A percentile compares a stretch with the other conserved stretches of the same genome.
Evolutionary conservation across 768 basidiomycete genomes (phyloP).

Genomic region (Auriculariales sp.): DNA sequence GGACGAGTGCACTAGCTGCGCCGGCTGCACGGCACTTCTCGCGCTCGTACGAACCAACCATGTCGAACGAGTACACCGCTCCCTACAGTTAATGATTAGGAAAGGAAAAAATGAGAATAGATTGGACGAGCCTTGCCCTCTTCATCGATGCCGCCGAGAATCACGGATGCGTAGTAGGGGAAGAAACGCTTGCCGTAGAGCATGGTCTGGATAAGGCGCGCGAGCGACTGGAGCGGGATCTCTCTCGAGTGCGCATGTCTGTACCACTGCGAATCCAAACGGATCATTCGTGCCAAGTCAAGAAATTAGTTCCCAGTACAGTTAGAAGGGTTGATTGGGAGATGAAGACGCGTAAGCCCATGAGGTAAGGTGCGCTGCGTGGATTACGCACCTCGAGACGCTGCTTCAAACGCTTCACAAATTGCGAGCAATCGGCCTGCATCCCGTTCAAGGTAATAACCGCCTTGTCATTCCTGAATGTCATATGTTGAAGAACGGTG

Average conservation of each 20-base stretch:
- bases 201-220: constrained; percentile 97
- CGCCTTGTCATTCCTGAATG: constrained; percentile 71
- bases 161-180: constrained; percentile 96
- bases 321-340: background rate
- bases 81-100: constrained; percentile 22
- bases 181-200: constrained; percentile 93
- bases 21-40: constrained; percentile 95
- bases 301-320: no score
- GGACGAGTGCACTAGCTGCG: constrained; percentile 84
- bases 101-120: background rate
- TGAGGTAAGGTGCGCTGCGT: background rate
- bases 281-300: background rate
- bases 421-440: constrained; percentile 93
- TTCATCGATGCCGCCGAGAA: constrained; percentile 90
- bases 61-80: constrained; percentile 99
- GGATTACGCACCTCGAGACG: constrained; percentile 66
- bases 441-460: constrained; percentile 95
- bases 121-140: constrained; percentile 49
- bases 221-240: constrained; percentile 93
- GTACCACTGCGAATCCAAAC: constrained; percentile 67
- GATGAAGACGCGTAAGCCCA: background rate
- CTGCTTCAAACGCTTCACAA: constrained; percentile 92
- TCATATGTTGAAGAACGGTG: background rate
- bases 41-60: constrained; percentile 95
- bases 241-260: constrained; percentile 92